These are phyloP conservation scores for Beverwykella pulmonaria DNA, from an alignment of 495 filamentous ascomycete genomes.

Conservation along the genomic window DNA sequence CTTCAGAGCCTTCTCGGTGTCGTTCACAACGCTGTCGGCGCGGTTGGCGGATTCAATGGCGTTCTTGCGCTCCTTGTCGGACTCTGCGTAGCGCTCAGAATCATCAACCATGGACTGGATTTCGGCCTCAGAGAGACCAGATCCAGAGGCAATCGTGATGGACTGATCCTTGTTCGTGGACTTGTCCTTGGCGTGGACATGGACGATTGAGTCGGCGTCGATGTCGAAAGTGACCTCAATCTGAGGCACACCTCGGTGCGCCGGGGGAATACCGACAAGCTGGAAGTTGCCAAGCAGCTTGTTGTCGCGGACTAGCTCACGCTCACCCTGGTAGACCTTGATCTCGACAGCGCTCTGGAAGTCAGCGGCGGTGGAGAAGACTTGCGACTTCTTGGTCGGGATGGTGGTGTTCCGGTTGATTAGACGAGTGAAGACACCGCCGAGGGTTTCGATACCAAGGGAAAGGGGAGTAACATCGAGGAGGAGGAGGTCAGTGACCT, in stretches of 20 bases:
- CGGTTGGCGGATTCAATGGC: slow-evolving; percentile 96
- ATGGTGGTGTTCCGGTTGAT: slow-evolving; percentile 99
- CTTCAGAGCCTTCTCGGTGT: slow-evolving; percentile 97
- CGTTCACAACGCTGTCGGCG: slow-evolving; percentile 92
- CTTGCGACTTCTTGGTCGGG: slow-evolving; percentile 98
- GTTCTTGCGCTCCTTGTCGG: slow-evolving; percentile 95
- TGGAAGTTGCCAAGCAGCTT: slow-evolving; percentile 99
- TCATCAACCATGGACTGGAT: slow-evolving; percentile 97
- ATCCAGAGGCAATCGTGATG: slow-evolving; percentile 96
- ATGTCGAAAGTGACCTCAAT: slow-evolving; percentile 99
- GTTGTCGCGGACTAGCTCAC: slow-evolving; percentile 99
- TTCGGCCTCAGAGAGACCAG: slow-evolving; percentile 91
- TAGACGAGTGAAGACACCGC: slow-evolving; percentile 97
- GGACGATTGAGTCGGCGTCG: slow-evolving; percentile 97
- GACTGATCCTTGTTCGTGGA: slow-evolving; percentile 99
- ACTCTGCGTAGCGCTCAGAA: slow-evolving; percentile 92
- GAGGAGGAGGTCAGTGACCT: slow-evolving; percentile 93
- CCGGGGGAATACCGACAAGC: slow-evolving; percentile 95
- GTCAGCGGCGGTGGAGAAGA: slow-evolving; percentile 97
- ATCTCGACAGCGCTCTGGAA: slow-evolving; percentile 99
- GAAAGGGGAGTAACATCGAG: slow-evolving; percentile 97
- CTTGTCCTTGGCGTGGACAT: slow-evolving; percentile 99
- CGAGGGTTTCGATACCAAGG: slow-evolving; percentile 98
- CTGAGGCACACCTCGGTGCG: slow-evolving; percentile 96
- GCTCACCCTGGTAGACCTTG: slow-evolving; percentile 99